Base-by-base conservation (phyloP, 2,329 filamentous ascomycete genomes). In the Orbilia blumenaviensis region DNA sequence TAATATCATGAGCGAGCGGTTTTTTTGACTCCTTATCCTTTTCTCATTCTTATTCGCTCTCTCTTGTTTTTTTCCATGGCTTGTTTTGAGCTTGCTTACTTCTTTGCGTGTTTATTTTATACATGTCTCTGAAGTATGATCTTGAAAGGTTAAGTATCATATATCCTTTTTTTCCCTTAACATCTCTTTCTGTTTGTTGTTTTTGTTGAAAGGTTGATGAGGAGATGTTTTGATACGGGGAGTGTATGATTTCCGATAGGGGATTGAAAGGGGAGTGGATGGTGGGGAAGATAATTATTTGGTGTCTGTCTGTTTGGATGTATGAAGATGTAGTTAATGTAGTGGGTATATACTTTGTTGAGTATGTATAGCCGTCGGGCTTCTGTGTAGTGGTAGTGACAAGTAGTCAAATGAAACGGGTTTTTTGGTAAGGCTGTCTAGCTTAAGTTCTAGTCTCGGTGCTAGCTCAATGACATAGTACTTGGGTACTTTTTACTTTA, bases 241-340 rank as follows among this genome's bases (percentile, higher is more conserved):
- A 50, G 32, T 66, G 69, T 60, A 61, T 66, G 61, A 60, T 64
- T 61, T n/a, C n/a, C n/a, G n/a, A n/a, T n/a, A n/a, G n/a, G n/a
- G n/a, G n/a, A n/a, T n/a, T n/a, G n/a, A n/a, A n/a, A n/a, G n/a
- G n/a, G n/a, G n/a, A n/a, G n/a, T n/a, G n/a, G 60, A 21, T 27
- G 34, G 23, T 61, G 32, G 54, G 14, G 27, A n/a, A 18, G 12
- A 6, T 38, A 25, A 41, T 38, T n/a, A 38, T 42, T 25, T 38
- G 18, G 54, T 38, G 54, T 34, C 16, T 34, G 23, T 41, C 10
- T 41, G 38, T 60, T 44, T 44, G 36, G 10, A 18, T 9, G 16
- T 44, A 23, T 23, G 18, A 12, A 46, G 7, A 2, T 16, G 29
- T 34, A 34, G 29, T 34, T 34, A n/a, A n/a, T n/a, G n/a, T n/a